Conservation (phyloP, 768 basidiomycete genomes). For the Agaricus bisporus region DNA sequence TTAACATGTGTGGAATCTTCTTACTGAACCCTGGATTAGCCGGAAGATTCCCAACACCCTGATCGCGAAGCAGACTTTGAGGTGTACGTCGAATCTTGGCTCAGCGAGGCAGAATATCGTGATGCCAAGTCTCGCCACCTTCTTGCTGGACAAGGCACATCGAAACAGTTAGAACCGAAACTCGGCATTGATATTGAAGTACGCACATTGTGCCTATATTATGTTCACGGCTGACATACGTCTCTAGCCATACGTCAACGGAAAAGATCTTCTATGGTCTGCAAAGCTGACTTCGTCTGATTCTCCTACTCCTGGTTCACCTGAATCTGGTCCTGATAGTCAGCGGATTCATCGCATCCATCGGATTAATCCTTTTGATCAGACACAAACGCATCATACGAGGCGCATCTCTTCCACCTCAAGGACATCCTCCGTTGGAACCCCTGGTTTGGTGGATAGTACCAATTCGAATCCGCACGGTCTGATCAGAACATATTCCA, state of each 20-base stretch:
- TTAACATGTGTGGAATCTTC: background rate
- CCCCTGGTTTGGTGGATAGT: slow-evolving; percentile 39
- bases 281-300: slow-evolving; percentile 35
- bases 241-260: slow-evolving; percentile 20
- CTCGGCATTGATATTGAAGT: slow-evolving; percentile 34
- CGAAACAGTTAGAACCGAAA: slow-evolving; percentile 37
- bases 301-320: slow-evolving; percentile 26
- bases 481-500: slow-evolving; percentile 33
- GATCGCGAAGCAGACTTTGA: slow-evolving; percentile 64
- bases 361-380: slow-evolving; percentile 50
- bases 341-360: slow-evolving; percentile 26
- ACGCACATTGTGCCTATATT: slow-evolving; percentile 6
- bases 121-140: slow-evolving; percentile 54
- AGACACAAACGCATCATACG: slow-evolving; percentile 17
- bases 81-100: slow-evolving; percentile 75
- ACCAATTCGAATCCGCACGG: slow-evolving; percentile 38
- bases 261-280: slow-evolving; percentile 73
- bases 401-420: slow-evolving; percentile 36
- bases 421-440: slow-evolving; percentile 25
- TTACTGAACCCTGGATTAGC: slow-evolving; percentile 35
- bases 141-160: slow-evolving; percentile 66
- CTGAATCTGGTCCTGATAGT: slow-evolving; percentile 16
- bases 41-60: slow-evolving; percentile 71
- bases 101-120: slow-evolving; percentile 67
- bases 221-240: slow-evolving; percentile 1